phyloP scores from a whole-genome alignment of 371 early-diverging fungal species.

The Mycotypha africana region DNA sequence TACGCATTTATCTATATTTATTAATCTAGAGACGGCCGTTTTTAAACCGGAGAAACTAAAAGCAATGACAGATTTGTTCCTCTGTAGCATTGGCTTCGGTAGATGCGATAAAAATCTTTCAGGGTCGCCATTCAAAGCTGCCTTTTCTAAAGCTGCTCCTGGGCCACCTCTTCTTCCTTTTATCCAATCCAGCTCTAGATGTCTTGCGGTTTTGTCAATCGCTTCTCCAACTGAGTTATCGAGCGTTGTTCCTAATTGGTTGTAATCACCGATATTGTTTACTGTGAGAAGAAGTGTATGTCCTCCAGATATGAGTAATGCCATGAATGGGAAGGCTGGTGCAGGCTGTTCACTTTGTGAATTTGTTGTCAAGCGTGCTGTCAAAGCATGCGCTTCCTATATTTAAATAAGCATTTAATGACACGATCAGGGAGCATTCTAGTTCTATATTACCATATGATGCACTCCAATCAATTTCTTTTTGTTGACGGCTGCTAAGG shows the following conservation, averaged over 20 bases:
- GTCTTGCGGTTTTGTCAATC: slow-evolving; percentile 74
- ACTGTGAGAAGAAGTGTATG: slow-evolving; percentile 71
- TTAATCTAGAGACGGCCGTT: slow-evolving; percentile 50
- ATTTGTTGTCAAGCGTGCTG: slow-evolving; percentile 50
- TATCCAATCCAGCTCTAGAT: slow-evolving; percentile 62
- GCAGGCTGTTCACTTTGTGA: slow-evolving; percentile 16
- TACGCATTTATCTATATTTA: slow-evolving; percentile 28
- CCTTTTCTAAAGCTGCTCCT: slow-evolving; percentile 70
- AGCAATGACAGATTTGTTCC: slow-evolving; percentile 47
- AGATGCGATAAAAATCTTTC: slow-evolving; percentile 39
- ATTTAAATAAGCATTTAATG: neutral
- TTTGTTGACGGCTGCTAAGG: slow-evolving; percentile 64
- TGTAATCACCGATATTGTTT: slow-evolving; percentile 60
- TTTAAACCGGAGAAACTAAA: slow-evolving; percentile 83
- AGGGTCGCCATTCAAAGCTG: slow-evolving; percentile 55
- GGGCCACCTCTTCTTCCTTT: slow-evolving; percentile 65
- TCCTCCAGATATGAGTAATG: slow-evolving; percentile 77
- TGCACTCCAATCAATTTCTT: slow-evolving; percentile 80
- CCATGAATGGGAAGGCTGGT: slow-evolving; percentile 68
- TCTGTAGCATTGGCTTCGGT: slow-evolving; percentile 65
- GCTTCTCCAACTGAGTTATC: slow-evolving; percentile 84
- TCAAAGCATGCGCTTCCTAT: slow-evolving; percentile 72
- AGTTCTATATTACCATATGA: slow-evolving; percentile 76
- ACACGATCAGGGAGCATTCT: too few relatives aligned
- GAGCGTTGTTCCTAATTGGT: slow-evolving; percentile 62